These are phyloP conservation scores for Yarrowia sp. DNA, from an alignment of 805 yeast species.

Conservation along the genomic window DNA sequence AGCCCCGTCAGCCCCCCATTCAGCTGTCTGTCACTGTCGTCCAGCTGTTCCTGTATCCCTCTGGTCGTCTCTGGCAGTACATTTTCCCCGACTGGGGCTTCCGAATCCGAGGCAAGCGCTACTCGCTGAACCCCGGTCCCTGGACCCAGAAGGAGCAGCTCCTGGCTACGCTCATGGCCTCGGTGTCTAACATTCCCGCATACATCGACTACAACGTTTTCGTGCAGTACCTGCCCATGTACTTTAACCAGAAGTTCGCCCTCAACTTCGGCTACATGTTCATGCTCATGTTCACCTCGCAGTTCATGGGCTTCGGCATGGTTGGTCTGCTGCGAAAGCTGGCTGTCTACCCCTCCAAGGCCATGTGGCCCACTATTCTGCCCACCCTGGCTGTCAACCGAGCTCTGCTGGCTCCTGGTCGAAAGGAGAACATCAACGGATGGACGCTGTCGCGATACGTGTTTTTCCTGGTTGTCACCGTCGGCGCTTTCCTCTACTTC, in stretches of 20 bases:
- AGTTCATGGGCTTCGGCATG: conserved; percentile 52
- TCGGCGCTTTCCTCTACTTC: conserved; percentile 51
- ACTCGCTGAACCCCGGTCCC: conserved; percentile 58
- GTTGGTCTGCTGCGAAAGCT: conserved; percentile 55
- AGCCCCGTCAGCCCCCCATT: conserved; percentile 52
- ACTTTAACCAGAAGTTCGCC: conserved; percentile 29
- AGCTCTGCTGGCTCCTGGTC: conserved; percentile 40
- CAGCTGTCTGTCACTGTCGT: conserved; percentile 50
- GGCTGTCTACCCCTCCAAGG: conserved; percentile 45
- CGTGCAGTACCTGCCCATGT: conserved; percentile 26
- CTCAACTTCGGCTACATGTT: conserved; percentile 43
- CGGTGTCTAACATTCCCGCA: conserved; percentile 44
- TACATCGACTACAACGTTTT: conserved; percentile 28
- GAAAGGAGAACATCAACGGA: conserved; percentile 50
- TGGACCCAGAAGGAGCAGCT: conserved; percentile 61
- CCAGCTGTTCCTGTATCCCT: conserved; percentile 57
- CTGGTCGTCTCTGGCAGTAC: conserved; percentile 42
- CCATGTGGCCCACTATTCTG: conserved; percentile 53
- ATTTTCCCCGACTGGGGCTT: conserved; percentile 38
- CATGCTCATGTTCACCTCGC: conserved; percentile 47
- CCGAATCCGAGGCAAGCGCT: conserved; percentile 31
- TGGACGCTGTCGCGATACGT: conserved; percentile 57
- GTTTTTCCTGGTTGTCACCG: conserved; percentile 48
- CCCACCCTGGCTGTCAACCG: conserved; percentile 48
- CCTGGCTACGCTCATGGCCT: conserved; percentile 48